These are phyloP conservation scores for Daldinia eschscholtzii DNA, from an alignment of 2,329 filamentous ascomycete genomes.

Conservation along the genomic window DNA sequence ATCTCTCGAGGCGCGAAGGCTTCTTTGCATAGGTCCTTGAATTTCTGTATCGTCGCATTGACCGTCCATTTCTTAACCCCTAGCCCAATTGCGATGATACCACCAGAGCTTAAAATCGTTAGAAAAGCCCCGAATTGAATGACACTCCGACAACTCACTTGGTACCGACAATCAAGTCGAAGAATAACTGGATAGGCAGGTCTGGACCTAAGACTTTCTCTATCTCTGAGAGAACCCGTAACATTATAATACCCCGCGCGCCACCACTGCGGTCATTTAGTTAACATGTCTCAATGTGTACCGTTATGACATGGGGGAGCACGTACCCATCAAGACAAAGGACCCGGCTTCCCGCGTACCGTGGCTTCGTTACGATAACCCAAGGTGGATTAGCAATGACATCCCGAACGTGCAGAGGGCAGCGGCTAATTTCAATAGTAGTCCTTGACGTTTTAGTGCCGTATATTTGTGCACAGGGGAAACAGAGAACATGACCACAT, in stretches of 20 bases:
- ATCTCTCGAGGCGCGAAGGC: slow-evolving; percentile 50
- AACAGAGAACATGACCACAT: slow-evolving; percentile 52
- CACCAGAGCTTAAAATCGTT: slow-evolving; percentile 46
- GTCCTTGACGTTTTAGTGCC: slow-evolving; percentile 51
- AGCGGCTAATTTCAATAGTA: slow-evolving; percentile 52
- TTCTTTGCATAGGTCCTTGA: slow-evolving; percentile 50
- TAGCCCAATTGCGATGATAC: slow-evolving; percentile 50
- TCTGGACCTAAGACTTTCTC: slow-evolving; percentile 51
- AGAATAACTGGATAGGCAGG: slow-evolving; percentile 52
- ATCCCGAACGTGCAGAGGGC: slow-evolving; percentile 51
- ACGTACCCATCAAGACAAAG: slow-evolving; percentile 51
- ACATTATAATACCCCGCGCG: slow-evolving; percentile 49
- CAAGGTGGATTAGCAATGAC: slow-evolving; percentile 50
- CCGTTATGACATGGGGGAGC: not conserved
- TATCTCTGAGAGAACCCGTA: slow-evolving; percentile 49
- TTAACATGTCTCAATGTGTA: slow-evolving; percentile 1
- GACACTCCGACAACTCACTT: slow-evolving; percentile 44
- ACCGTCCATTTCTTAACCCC: slow-evolving; percentile 54
- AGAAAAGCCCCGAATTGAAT: slow-evolving; percentile 1
- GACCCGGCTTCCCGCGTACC: slow-evolving; percentile 48
- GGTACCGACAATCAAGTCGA: slow-evolving; percentile 52
- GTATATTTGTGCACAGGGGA: slow-evolving; percentile 51
- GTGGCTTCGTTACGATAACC: slow-evolving; percentile 50
- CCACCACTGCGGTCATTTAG: slow-evolving; percentile 44
- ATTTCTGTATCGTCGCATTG: slow-evolving; percentile 49